These are phyloP conservation scores for Starmerella bombicola DNA, from an alignment of 805 yeast genomes.

Conservation along the genomic window DNA sequence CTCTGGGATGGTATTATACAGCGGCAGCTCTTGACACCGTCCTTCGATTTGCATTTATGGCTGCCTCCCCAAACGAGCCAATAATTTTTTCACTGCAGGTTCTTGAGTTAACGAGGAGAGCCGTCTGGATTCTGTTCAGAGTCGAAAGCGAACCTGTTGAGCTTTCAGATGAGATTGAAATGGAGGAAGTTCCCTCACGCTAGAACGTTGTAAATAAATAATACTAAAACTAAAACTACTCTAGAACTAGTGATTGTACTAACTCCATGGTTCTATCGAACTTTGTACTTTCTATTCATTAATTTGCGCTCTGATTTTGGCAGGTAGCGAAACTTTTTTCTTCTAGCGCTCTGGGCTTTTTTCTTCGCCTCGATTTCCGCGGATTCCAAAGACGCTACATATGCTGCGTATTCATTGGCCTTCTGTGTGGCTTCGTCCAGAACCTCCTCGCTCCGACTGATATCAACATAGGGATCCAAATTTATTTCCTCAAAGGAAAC, in stretches of 20 bases:
- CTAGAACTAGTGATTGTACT: too few relatives aligned
- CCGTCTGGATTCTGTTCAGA: conserved; percentile 80
- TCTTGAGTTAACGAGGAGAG: conserved; percentile 69
- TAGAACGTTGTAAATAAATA: not conserved
- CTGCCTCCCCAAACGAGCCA: conserved; percentile 40
- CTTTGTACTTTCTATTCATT: conserved; percentile 35
- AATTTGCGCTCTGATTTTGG: conserved; percentile 64
- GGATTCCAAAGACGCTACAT: conserved; percentile 41
- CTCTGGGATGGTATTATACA: conserved; percentile 35
- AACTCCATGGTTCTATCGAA: too few relatives aligned
- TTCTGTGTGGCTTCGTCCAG: conserved; percentile 60
- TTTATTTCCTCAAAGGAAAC: conserved; percentile 47
- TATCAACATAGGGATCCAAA: conserved; percentile 54
- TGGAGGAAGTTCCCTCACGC: conserved; percentile 8
- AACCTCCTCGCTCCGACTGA: conserved; percentile 54
- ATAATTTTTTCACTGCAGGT: conserved; percentile 59
- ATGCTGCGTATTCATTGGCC: conserved; percentile 73
- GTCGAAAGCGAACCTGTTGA: conserved; percentile 59
- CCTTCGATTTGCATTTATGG: conserved; percentile 66
- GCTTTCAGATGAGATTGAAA: conserved; percentile 15
- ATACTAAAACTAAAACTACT: too few relatives aligned
- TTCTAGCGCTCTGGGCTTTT: conserved; percentile 19
- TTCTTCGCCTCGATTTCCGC: conserved; percentile 17
- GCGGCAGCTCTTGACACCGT: conserved; percentile 51
- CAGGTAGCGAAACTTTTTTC: conserved; percentile 75